Evolutionary conservation across 2,329 filamentous ascomycete genomes (phyloP), one percentile per base, ranked within the genome.

Genomic region (Fusarium mexicanum): DNA sequence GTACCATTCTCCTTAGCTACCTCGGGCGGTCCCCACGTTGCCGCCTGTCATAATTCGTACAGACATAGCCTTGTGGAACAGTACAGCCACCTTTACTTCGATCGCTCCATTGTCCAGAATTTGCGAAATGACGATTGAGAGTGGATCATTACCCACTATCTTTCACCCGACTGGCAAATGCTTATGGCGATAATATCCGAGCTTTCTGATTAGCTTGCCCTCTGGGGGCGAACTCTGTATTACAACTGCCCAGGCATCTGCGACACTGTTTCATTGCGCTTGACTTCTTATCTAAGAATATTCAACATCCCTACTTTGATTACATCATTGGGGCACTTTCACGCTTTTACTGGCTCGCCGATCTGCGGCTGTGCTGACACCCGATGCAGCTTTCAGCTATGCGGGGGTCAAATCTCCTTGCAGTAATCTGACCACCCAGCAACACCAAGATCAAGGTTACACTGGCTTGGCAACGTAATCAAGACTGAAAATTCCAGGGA

Each of bases 1-100:
- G 0, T 35, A 0, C 33, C 1, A 16, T 35, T 35, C 1, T 1
- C 14, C 7, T 35, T 35, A 35, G 33, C 33, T 1, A 35, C 33
- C 14, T 35, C 1, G 14, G 33, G 33, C 13, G 33, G 33, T 35
- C 33, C 3, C 14, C 1, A 35, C 1, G 14, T 0, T 0, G 7
- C 16, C 33, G 7, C 33, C 0, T 1, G 14, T 35, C 1, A 35
- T 16, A 35, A 35, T 1, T 35, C 33, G 33, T 7, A 35, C 1
- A 35, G 14, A 16, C 33, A 41, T 43, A 17, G 41, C n/a, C 14
- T 43, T 24, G 41, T 43, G n/a, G 16, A 43, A 43, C 16, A 24
- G 18, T 2, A 40, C 3, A 5, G 22, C 40, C 40, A n/a, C 22
- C 5, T 10, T n/a, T 2, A 43, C 8, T 41, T 14, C 1, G 8